These are phyloP conservation scores for Chlamydomonas applanata DNA, from an alignment of 139 green algal genomes.

Conservation along the genomic window DNA sequence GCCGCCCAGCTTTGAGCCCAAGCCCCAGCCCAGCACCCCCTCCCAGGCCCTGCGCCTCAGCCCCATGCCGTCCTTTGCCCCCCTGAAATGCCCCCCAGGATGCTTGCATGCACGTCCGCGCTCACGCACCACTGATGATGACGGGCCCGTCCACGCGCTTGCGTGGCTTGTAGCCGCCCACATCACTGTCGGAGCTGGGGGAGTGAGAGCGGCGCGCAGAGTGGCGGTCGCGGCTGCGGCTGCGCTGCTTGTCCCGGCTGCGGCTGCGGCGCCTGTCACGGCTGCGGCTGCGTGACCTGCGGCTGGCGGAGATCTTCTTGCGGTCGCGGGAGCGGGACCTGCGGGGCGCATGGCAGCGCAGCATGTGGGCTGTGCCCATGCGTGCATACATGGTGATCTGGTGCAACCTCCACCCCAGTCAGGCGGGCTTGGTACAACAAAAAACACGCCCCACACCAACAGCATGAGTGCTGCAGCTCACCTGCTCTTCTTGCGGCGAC, in stretches of 20 bases:
- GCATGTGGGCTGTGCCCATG: too few relatives aligned
- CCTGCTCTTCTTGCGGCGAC: not conserved
- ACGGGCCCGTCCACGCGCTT: not conserved
- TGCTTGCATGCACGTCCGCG: not conserved
- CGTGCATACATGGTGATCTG: too few relatives aligned
- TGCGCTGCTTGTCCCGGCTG: slow-evolving; percentile 6
- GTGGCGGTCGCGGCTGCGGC: not conserved
- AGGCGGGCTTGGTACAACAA: too few relatives aligned
- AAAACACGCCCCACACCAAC: too few relatives aligned
- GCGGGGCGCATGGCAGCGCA: not conserved
- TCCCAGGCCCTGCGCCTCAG: too few relatives aligned
- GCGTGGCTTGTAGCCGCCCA: slow-evolving; percentile 24
- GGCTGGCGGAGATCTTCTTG: slow-evolving; percentile 8
- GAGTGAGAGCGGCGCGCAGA: not conserved
- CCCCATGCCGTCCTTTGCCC: too few relatives aligned
- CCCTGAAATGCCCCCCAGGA: too few relatives aligned
- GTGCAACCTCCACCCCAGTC: too few relatives aligned
- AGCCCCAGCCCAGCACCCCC: too few relatives aligned
- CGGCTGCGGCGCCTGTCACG: slow-evolving; percentile 5
- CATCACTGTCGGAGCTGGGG: not conserved
- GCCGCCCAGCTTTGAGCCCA: too few relatives aligned
- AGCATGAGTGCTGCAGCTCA: not conserved
- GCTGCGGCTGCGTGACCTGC: not conserved
- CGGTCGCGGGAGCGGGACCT: slow-evolving; percentile 8
- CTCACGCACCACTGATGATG: slow-evolving; percentile 6